Conservation (phyloP, 1,284 basidiomycete species). For the Rhodotorula mucilaginosa region DNA sequence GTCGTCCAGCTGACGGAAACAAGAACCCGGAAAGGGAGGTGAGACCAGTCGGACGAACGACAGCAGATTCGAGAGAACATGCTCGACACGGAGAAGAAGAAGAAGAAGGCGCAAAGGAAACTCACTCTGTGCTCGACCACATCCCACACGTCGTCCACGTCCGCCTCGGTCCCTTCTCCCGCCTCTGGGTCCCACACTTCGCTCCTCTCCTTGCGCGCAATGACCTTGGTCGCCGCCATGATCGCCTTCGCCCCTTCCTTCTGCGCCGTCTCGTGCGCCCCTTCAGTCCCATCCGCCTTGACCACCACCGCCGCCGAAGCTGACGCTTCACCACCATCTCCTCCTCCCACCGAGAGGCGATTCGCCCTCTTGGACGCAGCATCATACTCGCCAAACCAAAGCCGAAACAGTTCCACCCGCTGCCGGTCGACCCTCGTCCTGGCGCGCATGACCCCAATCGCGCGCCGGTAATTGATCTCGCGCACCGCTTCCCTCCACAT, state of each 20-base stretch:
- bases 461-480: slow-evolving; percentile 24
- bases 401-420: slow-evolving; percentile 19
- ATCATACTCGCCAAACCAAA: slow-evolving; percentile 15
- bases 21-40: background rate
- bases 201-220: slow-evolving; percentile 4
- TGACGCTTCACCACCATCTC: background rate
- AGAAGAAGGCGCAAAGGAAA: background rate
- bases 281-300: background rate
- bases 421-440: slow-evolving; percentile 20
- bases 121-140: slow-evolving; percentile 30
- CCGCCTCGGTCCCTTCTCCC: slow-evolving; percentile 2
- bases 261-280: background rate
- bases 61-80: too few relatives aligned
- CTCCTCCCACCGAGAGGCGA: too few relatives aligned
- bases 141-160: slow-evolving; percentile 37
- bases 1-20: slow-evolving; percentile 20
- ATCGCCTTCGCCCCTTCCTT: background rate
- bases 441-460: slow-evolving; percentile 1
- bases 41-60: background rate
- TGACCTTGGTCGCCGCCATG: background rate
- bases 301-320: background rate
- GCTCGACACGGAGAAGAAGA: background rate
- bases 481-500: slow-evolving; percentile 23
- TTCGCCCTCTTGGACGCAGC: too few relatives aligned
- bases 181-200: background rate